Base-by-base conservation (phyloP, 2,329 filamentous ascomycete species). In the Diplodia mutila region DNA sequence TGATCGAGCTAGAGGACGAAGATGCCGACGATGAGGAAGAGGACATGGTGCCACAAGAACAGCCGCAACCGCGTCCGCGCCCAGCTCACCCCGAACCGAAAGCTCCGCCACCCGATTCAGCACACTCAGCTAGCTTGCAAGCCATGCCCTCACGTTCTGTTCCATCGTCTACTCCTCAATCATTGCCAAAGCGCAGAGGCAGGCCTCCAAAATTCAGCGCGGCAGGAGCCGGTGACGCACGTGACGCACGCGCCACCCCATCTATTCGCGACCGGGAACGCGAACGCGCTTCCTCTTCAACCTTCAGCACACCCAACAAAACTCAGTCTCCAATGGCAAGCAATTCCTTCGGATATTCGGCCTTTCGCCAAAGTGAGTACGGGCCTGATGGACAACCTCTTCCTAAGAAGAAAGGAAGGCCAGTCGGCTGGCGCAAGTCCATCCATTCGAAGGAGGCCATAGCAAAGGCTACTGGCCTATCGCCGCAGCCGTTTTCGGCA, bases 401-500 rank as follows among this genome's bases (percentile, higher is more conserved):
- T 16, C 64, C 79, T n/a, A 81, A 75, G 70, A 84, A 80, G 75
- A 81, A 77, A 73, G 83, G 83, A 29, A 78, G 83, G 23, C 82
- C 83, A 4, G 77, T 84, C 21, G 83, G 83, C 18, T 85, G 83
- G 83, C 78, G 82, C 52, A 85, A 85, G 71, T 73, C 73, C 14
- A 73, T 84, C 16, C 82, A 84, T 69, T 54, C 51, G 65, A 69
- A 71, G 59, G 76, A 72, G 66, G 71, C 72, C 12, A 72, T 70
- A 66, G 75, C 75, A 21, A 70, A 75, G 3, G 48, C 53, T 73
- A 74, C 18, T 55, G 71, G 29, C 34, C 70, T 66, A 71, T 69
- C 18, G n/a, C 16, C 54, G 53, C 53, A 57, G 14, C 53, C 39
- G 12, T 16, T 34, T 25, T 53, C 34, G 11, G 42, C 18, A n/a